A percentile compares a stretch with the other conserved stretches of the same genome.
Evolutionary conservation across 345 rosid species (phyloP).

Genomic region (Clausena lansium): DNA sequence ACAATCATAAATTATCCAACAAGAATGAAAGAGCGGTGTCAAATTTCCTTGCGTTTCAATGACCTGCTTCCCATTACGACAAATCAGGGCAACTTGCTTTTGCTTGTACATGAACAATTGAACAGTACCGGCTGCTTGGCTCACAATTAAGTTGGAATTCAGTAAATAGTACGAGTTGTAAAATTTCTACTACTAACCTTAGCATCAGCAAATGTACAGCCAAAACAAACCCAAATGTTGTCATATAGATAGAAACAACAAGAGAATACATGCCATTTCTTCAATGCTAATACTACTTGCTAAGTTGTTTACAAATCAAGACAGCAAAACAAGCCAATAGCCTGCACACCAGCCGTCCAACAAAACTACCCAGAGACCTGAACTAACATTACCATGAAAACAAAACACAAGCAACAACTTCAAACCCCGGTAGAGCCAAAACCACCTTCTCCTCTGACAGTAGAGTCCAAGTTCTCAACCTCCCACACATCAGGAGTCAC

Average conservation of each 20-base stretch:
- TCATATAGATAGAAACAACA: not conserved
- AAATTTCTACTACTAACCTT: not conserved
- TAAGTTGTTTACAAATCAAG: not conserved
- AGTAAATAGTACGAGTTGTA: not conserved
- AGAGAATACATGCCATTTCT: too few species aligned
- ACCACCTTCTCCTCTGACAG: slow-evolving; percentile 73
- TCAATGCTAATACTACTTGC: too few species aligned
- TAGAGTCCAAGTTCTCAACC: slow-evolving; percentile 69
- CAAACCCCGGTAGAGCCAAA: slow-evolving; percentile 83
- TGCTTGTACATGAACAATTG: not conserved
- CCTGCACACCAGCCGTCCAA: not conserved
- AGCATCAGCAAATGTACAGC: not conserved
- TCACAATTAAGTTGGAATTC: not conserved
- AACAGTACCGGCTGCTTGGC: not conserved
- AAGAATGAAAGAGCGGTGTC: not conserved
- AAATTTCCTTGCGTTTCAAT: not conserved
- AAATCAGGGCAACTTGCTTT: too few species aligned
- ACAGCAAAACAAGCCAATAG: not conserved
- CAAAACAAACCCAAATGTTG: not conserved
- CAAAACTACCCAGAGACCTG: not conserved
- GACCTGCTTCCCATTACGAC: not conserved
- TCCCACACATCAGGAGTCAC: slow-evolving; percentile 60
- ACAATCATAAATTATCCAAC: not conserved
- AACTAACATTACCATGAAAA: not conserved
- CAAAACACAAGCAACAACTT: not conserved